Conservation (phyloP, 2,329 filamentous ascomycete species). For the Arthroderma uncinatum region DNA sequence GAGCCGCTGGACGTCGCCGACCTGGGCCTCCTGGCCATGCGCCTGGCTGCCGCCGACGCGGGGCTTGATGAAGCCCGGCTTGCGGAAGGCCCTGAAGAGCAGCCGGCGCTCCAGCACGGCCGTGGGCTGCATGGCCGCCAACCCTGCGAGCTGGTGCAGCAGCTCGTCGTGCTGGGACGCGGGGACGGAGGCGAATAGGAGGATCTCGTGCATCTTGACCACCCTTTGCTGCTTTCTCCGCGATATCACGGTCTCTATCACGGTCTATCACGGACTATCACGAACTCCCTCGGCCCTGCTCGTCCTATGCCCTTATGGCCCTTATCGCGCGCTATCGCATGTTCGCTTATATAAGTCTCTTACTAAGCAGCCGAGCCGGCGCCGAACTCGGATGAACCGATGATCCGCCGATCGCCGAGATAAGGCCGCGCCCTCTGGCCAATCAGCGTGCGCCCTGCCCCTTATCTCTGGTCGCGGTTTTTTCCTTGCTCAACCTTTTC, state of each 20-base stretch:
- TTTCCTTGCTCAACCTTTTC: constrained; percentile 5
- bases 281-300: background rate
- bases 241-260: no score
- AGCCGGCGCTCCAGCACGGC: constrained; percentile 44
- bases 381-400: background rate
- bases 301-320: background rate
- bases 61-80: constrained; percentile 32
- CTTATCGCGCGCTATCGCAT: background rate
- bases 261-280: no score
- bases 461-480: constrained; percentile 3
- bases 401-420: background rate
- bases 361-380: background rate
- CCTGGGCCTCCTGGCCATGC: constrained; percentile 36
- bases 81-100: constrained; percentile 46
- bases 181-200: constrained; percentile 50
- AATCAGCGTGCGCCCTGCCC: background rate
- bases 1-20: constrained; percentile 34
- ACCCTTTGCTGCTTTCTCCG: background rate
- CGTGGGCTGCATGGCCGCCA: constrained; percentile 51
- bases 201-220: constrained; percentile 48
- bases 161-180: constrained; percentile 48
- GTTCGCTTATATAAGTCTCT: background rate
- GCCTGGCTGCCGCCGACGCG: constrained; percentile 36
- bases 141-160: constrained; percentile 49
- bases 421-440: background rate